A percentile compares a stretch with the other conserved stretches of the same genome.
Conservation (phyloP, 768 basidiomycete species). For the Collybia sp. region DNA sequence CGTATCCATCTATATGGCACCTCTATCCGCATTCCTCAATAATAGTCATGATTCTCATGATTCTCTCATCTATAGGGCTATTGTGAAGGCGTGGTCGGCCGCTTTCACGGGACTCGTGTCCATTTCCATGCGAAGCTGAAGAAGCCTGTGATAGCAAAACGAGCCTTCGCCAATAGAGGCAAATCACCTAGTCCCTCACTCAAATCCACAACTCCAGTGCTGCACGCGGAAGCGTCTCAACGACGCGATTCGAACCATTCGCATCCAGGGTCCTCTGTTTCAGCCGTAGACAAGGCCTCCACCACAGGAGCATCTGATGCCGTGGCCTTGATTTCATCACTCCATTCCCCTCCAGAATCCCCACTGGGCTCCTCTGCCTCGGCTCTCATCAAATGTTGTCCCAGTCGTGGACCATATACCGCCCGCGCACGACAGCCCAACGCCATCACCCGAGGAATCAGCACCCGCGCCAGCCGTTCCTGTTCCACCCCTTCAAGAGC, state of each 20-base stretch:
- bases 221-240: constrained; percentile 4
- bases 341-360: too few relatives aligned
- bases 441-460: too few relatives aligned
- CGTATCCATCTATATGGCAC: background rate
- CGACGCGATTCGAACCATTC: constrained; percentile 1
- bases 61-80: constrained; percentile 62
- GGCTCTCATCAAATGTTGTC: too few relatives aligned
- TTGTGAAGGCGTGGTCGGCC: constrained; percentile 84
- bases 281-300: too few relatives aligned
- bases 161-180: constrained; percentile 33
- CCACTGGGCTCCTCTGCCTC: too few relatives aligned
- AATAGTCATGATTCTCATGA: too few relatives aligned
- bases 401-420: too few relatives aligned
- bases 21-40: background rate
- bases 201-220: constrained; percentile 7
- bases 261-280: background rate
- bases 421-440: too few relatives aligned
- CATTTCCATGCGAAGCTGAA: constrained; percentile 73
- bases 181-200: constrained; percentile 19
- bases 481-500: too few relatives aligned
- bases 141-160: constrained; percentile 74
- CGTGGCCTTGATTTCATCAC: too few relatives aligned
- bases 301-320: too few relatives aligned
- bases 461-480: too few relatives aligned
- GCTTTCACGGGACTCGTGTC: constrained; percentile 61